Conservation (phyloP, 345 rosid species). For the Salix exigua region DNA sequence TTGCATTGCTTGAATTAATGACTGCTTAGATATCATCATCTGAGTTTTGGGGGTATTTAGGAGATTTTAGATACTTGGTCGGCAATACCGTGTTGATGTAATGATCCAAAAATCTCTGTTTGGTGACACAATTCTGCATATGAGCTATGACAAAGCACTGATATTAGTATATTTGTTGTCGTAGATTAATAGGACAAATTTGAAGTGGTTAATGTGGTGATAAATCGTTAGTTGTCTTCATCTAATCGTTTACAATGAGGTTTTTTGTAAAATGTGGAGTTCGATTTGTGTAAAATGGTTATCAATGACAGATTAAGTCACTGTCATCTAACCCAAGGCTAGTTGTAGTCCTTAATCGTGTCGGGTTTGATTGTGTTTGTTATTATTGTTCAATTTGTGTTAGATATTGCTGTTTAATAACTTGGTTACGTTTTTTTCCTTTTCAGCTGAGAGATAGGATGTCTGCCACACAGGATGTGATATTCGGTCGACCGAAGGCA, state of each 20-base stretch:
- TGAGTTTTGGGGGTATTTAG: neutral
- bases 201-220: neutral
- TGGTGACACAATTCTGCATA: no score
- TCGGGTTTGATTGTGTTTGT: neutral
- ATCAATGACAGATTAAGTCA: no score
- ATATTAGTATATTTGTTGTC: no score
- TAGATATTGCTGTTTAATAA: neutral
- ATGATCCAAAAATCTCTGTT: neutral
- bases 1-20: neutral
- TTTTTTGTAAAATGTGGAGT: neutral
- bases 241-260: neutral
- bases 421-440: neutral
- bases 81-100: neutral
- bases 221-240: neutral
- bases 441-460: constrained; percentile 3
- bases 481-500: constrained; percentile 27
- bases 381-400: neutral
- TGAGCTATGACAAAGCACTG: no score
- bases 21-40: neutral
- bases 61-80: neutral
- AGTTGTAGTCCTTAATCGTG: no score
- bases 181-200: neutral
- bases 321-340: no score
- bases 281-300: no score
- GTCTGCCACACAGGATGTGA: constrained; percentile 28